phyloP scores from a whole-genome alignment of 2,329 filamentous ascomycete species.

The Akanthomyces uredinophilus region DNA sequence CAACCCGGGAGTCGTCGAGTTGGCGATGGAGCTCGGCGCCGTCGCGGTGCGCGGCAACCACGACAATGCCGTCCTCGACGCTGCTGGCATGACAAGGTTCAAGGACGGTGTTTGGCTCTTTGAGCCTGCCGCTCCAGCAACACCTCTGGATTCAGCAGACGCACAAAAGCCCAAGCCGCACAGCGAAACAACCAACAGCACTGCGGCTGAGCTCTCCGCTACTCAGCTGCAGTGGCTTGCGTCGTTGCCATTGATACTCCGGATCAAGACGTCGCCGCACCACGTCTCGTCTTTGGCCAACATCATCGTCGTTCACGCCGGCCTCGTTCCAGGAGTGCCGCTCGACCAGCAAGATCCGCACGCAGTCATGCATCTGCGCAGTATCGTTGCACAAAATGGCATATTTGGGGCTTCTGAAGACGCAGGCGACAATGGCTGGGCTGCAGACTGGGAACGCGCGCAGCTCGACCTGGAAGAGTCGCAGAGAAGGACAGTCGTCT shows the following conservation, averaged over 20 bases:
- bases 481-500: conserved; percentile 58
- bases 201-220: background rate
- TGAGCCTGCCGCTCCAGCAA: background rate
- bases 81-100: background rate
- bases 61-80: conserved; percentile 71
- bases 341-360: conserved; percentile 66
- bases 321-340: conserved; percentile 66
- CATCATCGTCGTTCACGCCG: conserved; percentile 68
- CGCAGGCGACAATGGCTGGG: conserved; percentile 14
- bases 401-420: conserved; percentile 35
- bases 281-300: background rate
- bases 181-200: background rate
- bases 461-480: conserved; percentile 21
- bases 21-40: conserved; percentile 64
- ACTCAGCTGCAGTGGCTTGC: background rate
- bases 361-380: conserved; percentile 84
- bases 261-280: background rate
- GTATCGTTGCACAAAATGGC: conserved; percentile 38
- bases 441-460: conserved; percentile 16
- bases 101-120: background rate
- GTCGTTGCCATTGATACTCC: background rate
- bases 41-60: conserved; percentile 81
- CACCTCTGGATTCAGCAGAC: background rate
- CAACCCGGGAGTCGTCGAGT: conserved; percentile 67
- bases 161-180: background rate